Evolutionary conservation across 208 protist genomes (phyloP), one percentile per base, ranked within the genome.

Genomic region (Acanthamoeba triangularis): DNA sequence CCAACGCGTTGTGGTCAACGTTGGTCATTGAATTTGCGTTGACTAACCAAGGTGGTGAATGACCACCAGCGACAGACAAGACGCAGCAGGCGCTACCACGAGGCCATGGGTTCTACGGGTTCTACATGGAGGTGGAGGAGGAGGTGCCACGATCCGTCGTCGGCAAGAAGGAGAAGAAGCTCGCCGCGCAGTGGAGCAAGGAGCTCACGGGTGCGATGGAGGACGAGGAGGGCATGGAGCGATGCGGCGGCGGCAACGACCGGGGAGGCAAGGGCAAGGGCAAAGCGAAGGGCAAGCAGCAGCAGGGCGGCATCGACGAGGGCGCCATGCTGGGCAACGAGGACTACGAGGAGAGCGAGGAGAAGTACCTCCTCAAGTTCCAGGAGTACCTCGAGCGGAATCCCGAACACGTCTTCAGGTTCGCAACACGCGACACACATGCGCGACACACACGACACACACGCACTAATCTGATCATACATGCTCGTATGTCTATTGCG

Each of bases 101-200:
- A 80, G 69, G 69, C 8, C 14, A 41, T 49, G 69, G 69, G 37
- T 80, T 80, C 69, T 80, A 49, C 33, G 69, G 69, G 30, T 80
- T 80, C 69, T 80, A 80, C 33, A 80, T 80, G 69, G 69, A 80
- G 69, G 69, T 80, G 30, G 69, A 80, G 37, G 69, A 80, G 69
- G 69, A 80, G 37, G 69, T 80, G 69, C 16, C 18, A 23, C 69
- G 69, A 23, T 30, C 69, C 11, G n/a, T 80, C 69, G 69, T 80
- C 13, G 69, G 69, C 69, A 80, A 80, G 69, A 80, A 80, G 37
- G 69, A 80, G 69, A 80, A 80, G 69, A 80, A 80, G 69, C 69
- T 80, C 35, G 69, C 69, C 37, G 69, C 25, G 37, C 69, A 80
- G 37, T 80, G 69, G 69, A 41, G 7, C 35, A 33, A 80, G 3